Evolutionary conservation across 495 filamentous ascomycete genomes (phyloP).

Genomic region (Penicillium paradoxum): DNA sequence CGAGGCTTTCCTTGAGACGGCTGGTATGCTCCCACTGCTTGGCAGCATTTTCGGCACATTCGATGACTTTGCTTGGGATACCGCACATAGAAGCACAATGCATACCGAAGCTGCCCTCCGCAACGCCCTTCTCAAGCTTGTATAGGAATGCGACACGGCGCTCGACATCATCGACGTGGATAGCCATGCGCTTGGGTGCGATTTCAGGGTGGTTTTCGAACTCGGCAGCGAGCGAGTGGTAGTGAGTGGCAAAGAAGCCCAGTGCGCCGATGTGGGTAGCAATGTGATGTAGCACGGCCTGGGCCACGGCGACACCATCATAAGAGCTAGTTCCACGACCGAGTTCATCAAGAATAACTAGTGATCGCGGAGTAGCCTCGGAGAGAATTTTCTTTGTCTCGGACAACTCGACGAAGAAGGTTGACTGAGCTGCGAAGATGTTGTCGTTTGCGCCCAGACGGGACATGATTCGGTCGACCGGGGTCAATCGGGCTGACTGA

Average conservation of each 20-base stretch:
- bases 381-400: constrained; percentile 98
- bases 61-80: constrained; percentile 76
- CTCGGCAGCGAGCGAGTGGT: constrained; percentile 87
- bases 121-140: constrained; percentile 89
- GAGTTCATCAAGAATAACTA: constrained; percentile 97
- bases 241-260: constrained; percentile 98
- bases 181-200: constrained; percentile 79
- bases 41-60: constrained; percentile 84
- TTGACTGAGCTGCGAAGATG: constrained; percentile 96
- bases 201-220: constrained; percentile 89
- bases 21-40: constrained; percentile 94
- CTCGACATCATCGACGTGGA: constrained; percentile 82
- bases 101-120: constrained; percentile 98
- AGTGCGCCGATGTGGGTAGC: constrained; percentile 88
- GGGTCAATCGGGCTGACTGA: constrained; percentile 76
- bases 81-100: constrained; percentile 99
- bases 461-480: constrained; percentile 97
- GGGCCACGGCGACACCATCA: constrained; percentile 93
- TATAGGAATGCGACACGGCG: constrained; percentile 90
- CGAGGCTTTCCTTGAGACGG: constrained; percentile 79
- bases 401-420: constrained; percentile 96
- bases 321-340: constrained; percentile 91
- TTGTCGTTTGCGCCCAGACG: constrained; percentile 98
- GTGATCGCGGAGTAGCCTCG: constrained; percentile 88
- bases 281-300: constrained; percentile 92